Conservation (phyloP, 2,329 filamentous ascomycete genomes). For the Albifimbria verrucaria region DNA sequence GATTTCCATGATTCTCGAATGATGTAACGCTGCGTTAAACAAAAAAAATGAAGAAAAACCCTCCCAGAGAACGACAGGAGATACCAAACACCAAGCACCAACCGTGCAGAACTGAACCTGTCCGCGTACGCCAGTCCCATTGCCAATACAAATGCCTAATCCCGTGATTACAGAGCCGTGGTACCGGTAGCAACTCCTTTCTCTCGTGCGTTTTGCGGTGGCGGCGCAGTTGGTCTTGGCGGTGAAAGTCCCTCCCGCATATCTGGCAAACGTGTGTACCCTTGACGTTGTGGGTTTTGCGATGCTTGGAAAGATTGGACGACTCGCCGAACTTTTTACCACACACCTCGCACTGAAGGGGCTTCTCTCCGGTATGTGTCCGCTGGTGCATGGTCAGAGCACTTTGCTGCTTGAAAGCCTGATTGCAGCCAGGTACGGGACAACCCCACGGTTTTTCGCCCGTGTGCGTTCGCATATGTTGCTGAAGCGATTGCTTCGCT, state of each 20-base stretch:
- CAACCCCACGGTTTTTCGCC: constrained; percentile 63
- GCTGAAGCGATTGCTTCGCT: constrained; percentile 64
- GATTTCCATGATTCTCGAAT: too few relatives aligned
- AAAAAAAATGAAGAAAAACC: too few relatives aligned
- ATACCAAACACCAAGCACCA: too few relatives aligned
- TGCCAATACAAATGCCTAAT: too few relatives aligned
- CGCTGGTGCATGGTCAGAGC: constrained; percentile 67
- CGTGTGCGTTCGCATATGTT: constrained; percentile 65
- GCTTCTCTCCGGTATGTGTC: constrained; percentile 64
- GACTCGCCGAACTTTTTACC: constrained; percentile 61
- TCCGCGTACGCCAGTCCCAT: too few relatives aligned
- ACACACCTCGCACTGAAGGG: constrained; percentile 56
- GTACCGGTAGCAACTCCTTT: too few relatives aligned
- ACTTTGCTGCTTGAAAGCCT: constrained; percentile 64
- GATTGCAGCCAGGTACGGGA: constrained; percentile 43
- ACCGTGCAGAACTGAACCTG: too few relatives aligned
- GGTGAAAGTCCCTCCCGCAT: constrained; percentile 56
- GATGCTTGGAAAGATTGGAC: constrained; percentile 64
- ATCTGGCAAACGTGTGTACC: constrained; percentile 49
- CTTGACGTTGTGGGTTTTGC: constrained; percentile 55
- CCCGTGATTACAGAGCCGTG: too few relatives aligned
- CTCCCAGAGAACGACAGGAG: too few relatives aligned
- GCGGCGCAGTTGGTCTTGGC: constrained; percentile 58
- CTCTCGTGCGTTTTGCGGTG: constrained; percentile 44
- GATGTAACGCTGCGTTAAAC: too few relatives aligned